Conservation (phyloP, 202 grass and related monocot genomes). For the Dendrocalamus latiflorus region DNA sequence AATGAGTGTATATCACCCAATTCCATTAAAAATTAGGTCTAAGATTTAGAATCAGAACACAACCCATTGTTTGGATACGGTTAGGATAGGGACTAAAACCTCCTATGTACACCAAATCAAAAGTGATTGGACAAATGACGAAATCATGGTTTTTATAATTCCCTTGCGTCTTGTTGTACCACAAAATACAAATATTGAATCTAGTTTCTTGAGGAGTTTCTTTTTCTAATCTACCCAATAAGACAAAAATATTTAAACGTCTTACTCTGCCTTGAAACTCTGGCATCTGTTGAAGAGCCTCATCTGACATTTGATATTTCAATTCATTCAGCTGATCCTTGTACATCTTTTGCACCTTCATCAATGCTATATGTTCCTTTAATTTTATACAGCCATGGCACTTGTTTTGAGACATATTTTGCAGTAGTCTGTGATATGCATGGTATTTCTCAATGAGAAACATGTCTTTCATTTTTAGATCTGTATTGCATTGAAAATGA, state of each 20-base stretch:
- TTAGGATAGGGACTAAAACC: neutral
- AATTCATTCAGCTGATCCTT: constrained; percentile 70
- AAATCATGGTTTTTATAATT: neutral
- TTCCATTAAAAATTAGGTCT: neutral
- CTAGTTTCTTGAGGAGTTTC: neutral
- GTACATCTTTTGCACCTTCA: constrained; percentile 67
- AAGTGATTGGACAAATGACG: neutral
- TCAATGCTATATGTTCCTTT: constrained; percentile 71
- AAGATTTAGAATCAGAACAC: neutral
- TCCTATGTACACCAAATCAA: neutral
- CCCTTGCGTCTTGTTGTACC: neutral
- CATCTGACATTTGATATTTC: constrained; percentile 92
- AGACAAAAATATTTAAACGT: constrained; percentile 4
- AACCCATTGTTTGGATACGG: neutral
- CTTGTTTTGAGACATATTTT: constrained; percentile 78
- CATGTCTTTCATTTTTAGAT: constrained; percentile 85
- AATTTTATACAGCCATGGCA: constrained; percentile 97
- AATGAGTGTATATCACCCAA: neutral
- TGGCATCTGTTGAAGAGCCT: constrained; percentile 96
- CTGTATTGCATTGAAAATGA: constrained; percentile 42
- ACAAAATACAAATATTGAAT: neutral
- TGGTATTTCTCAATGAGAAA: constrained; percentile 51
- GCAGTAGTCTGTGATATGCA: constrained; percentile 57
- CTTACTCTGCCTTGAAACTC: constrained; percentile 98
- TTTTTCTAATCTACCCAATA: neutral